These are phyloP conservation scores for Monilinia fructicola DNA, from an alignment of 2,329 filamentous ascomycete species.

Conservation along the genomic window DNA sequence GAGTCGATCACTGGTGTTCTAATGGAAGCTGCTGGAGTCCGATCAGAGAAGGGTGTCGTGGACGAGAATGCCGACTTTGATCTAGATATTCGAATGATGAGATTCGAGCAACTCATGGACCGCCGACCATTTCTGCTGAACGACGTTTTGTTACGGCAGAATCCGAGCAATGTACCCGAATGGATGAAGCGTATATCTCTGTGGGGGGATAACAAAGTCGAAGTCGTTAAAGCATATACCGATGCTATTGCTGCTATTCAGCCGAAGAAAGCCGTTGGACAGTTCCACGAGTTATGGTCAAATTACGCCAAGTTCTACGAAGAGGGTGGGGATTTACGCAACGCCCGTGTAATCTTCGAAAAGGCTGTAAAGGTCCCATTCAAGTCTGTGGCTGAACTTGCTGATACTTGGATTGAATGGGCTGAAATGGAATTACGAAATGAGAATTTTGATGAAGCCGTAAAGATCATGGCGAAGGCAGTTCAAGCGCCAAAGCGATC, in stretches of 20 bases:
- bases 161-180: constrained; percentile 92
- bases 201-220: constrained; percentile 89
- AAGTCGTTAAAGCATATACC: constrained; percentile 92
- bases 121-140: constrained; percentile 93
- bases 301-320: constrained; percentile 99
- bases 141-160: constrained; percentile 91
- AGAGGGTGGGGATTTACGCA: constrained; percentile 76
- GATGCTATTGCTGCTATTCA: constrained; percentile 90
- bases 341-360: constrained; percentile 89
- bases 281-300: constrained; percentile 92
- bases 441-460: constrained; percentile 92
- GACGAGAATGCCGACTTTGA: constrained; percentile 90
- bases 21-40: constrained; percentile 80
- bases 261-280: constrained; percentile 89
- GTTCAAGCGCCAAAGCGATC: constrained; percentile 95
- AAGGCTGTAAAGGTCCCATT: constrained; percentile 98
- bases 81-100: constrained; percentile 93
- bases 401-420: constrained; percentile 99
- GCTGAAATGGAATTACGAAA: constrained; percentile 96
- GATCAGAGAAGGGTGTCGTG: constrained; percentile 73
- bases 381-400: constrained; percentile 94
- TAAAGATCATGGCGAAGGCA: constrained; percentile 95
- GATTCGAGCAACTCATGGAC: constrained; percentile 98
- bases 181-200: constrained; percentile 97
- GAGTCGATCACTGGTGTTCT: constrained; percentile 89